Percentiles rank a stretch among this genome's conserved stretches.
These are phyloP conservation scores for Debaryomyces singareniensis DNA, from an alignment of 1,139 yeast species.

Conservation along the genomic window DNA sequence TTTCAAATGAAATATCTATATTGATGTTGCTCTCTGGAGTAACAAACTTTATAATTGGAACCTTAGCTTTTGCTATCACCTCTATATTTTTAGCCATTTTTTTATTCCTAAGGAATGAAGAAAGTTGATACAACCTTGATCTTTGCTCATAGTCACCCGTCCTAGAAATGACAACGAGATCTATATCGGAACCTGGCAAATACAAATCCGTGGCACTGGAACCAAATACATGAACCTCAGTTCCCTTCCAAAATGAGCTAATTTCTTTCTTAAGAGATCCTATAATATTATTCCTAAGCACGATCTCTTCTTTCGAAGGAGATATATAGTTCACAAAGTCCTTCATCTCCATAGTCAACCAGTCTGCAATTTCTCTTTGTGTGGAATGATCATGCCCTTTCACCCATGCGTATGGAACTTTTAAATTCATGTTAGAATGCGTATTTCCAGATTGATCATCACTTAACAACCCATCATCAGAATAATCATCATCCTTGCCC, in stretches of 20 bases:
- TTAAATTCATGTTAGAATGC: constrained; percentile 10
- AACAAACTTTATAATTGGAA: constrained; percentile 90
- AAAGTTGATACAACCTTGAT: constrained; percentile 64
- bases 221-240: constrained; percentile 85
- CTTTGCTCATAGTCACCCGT: constrained; percentile 62
- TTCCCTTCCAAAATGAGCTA: constrained; percentile 65
- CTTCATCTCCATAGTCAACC: constrained; percentile 82
- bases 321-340: constrained; percentile 86
- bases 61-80: constrained; percentile 88
- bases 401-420: constrained; percentile 70
- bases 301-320: constrained; percentile 74
- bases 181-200: constrained; percentile 94
- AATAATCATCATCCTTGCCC: constrained; percentile 17
- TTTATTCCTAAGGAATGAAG: constrained; percentile 59
- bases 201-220: constrained; percentile 93
- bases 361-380: constrained; percentile 73
- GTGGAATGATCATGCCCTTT: constrained; percentile 67
- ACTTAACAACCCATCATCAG: constrained; percentile 32
- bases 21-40: constrained; percentile 70
- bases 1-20: constrained; percentile 88
- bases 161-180: constrained; percentile 76
- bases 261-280: constrained; percentile 54
- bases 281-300: constrained; percentile 63
- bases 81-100: constrained; percentile 69
- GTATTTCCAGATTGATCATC: constrained; percentile 29